Percentiles rank a stretch among this genome's conserved stretches.
Evolutionary conservation across 2,329 filamentous ascomycete species (phyloP).

Genomic region (Claviceps sorghi): DNA sequence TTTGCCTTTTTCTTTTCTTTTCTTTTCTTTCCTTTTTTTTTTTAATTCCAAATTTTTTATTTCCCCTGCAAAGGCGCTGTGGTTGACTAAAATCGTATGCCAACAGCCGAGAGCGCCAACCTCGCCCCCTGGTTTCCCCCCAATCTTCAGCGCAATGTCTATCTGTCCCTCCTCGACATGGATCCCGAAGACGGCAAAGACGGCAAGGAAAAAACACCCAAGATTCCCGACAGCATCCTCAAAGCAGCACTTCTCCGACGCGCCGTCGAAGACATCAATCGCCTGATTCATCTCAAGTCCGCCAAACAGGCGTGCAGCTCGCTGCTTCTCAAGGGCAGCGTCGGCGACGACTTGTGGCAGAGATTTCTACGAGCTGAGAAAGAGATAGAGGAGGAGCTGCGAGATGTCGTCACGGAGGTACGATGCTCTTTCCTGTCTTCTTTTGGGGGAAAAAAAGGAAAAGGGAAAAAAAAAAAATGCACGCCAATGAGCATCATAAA

Average conservation of each 20-base stretch:
- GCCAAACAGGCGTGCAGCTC: slow-evolving; percentile 78
- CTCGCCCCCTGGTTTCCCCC: slow-evolving; percentile 89
- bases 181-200: slow-evolving; percentile 42
- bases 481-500: neutral
- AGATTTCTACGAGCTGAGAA: slow-evolving; percentile 83
- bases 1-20: too few species aligned
- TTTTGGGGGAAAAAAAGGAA: too few species aligned
- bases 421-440: too few species aligned
- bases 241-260: slow-evolving; percentile 79
- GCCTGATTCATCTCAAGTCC: slow-evolving; percentile 75
- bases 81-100: neutral
- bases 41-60: too few species aligned
- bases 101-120: slow-evolving; percentile 58
- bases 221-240: slow-evolving; percentile 69
- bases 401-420: slow-evolving; percentile 91
- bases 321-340: slow-evolving; percentile 75
- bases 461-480: too few species aligned
- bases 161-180: slow-evolving; percentile 80
- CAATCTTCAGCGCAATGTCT: slow-evolving; percentile 86
- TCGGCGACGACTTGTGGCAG: slow-evolving; percentile 93
- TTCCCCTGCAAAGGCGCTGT: neutral
- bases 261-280: slow-evolving; percentile 82
- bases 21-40: too few species aligned
- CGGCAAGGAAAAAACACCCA: slow-evolving; percentile 50
- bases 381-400: slow-evolving; percentile 91